Base-by-base conservation (phyloP, 208 protist species). In the Crithidia expoeki region DNA sequence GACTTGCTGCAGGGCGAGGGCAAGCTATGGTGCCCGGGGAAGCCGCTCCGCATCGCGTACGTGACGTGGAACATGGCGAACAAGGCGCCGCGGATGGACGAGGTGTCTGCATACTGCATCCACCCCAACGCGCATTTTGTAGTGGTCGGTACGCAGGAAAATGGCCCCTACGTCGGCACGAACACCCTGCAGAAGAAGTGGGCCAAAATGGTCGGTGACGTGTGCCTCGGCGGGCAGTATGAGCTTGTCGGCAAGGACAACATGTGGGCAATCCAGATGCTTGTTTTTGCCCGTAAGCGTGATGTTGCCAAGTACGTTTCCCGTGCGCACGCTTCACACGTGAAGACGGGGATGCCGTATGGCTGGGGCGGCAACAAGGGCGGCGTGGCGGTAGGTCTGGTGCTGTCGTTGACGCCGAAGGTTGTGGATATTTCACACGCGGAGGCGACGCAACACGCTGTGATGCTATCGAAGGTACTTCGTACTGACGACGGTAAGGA, bases 311-410 rank as follows among this genome's bases (percentile, higher is more conserved):
- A 57, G 40, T 88, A 92, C 73, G 74, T 97, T 10, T 70, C 63
- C 4, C 62, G 83, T 27, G 60, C 85, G 0, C 73, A 93, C 63
- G 17, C 32, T 23, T 76, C 83, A 6, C 64, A 76, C 61, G 85
- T 94, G 21, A 77, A 74, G 70, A 88, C 86, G 4, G 85, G 85
- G 14, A 57, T 94, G 55, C 38, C 81, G 6, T 80, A 72, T 1
- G 92, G 92, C 32, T 42, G 82, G 5, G 62, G 93, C 36, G 97
- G 95, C 17, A 98, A 98, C 80, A 98, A 98, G 72, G 97, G 97
- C 44, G 96, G 89, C 11, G 86, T 98, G 17, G 93, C 86, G 0
- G 75, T 98, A 3, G 72, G 74, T 0, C 63, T 98, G 17, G 65
- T 65, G 0, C 25, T 98, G 11, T 90, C 86, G 0, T 71, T 94